A percentile compares a stretch with the other conserved stretches of the same genome.
These are phyloP conservation scores for Phalaenopsis aphrodite DNA, from an alignment of 106 monocot genomes.

Conservation along the genomic window DNA sequence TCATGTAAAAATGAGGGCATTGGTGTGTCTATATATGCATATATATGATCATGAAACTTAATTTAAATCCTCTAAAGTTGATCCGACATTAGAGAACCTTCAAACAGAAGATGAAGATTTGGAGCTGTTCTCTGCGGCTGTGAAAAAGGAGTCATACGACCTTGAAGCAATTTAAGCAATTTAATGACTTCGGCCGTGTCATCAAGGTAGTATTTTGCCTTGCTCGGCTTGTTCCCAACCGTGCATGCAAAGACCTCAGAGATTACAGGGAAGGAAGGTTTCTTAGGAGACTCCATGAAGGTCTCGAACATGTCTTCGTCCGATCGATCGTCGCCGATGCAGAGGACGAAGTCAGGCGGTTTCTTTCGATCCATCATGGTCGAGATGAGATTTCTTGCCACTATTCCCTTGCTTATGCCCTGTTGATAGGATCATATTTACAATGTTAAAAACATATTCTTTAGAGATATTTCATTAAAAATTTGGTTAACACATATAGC, in stretches of 20 bases:
- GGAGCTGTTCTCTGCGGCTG: slow-evolving; percentile 7
- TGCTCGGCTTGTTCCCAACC: slow-evolving; percentile 84
- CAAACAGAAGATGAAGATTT: slow-evolving; percentile 28
- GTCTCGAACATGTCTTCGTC: slow-evolving; percentile 94
- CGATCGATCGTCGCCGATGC: slow-evolving; percentile 77
- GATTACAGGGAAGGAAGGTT: slow-evolving; percentile 19
- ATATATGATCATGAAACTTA: not conserved
- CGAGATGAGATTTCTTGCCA: slow-evolving; percentile 33
- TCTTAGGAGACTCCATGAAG: slow-evolving; percentile 29
- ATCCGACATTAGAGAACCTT: slow-evolving; percentile 28
- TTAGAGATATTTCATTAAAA: too few relatives aligned
- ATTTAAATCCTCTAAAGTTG: not conserved
- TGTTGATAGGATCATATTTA: not conserved
- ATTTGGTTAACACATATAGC: too few relatives aligned
- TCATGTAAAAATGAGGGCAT: too few relatives aligned
- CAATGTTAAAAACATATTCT: too few relatives aligned
- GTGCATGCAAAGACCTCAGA: slow-evolving; percentile 77
- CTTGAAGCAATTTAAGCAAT: slow-evolving; percentile 65
- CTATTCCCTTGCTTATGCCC: slow-evolving; percentile 58
- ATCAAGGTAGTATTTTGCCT: slow-evolving; percentile 80
- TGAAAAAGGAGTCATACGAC: slow-evolving; percentile 27
- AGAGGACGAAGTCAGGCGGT: slow-evolving; percentile 53
- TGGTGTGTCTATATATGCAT: too few relatives aligned
- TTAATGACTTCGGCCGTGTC: slow-evolving; percentile 67
- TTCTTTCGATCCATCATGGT: slow-evolving; percentile 38